Evolutionary conservation across 1,284 basidiomycete genomes (phyloP), one percentile per base, ranked within the genome.

Genomic region (Microbotryomycetes sp.): DNA sequence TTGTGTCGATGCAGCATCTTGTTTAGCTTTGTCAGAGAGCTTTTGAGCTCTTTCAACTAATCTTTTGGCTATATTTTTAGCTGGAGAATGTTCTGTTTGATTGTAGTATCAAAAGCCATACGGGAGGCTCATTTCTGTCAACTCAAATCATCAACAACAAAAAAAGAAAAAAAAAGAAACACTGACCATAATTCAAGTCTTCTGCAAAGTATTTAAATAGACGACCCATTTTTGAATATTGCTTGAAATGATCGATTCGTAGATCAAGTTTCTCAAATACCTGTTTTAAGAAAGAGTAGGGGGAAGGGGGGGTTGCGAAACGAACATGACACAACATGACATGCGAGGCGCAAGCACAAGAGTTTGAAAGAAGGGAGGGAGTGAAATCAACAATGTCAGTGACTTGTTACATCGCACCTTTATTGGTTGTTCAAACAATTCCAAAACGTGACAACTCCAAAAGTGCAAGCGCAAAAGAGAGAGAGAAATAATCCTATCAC

Each of bases 231-330:
- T 32, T n/a, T 25, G 26, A 22, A 53, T 60, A 60, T 47, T 56
- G 55, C 9, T 14, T 4, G 23, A 65, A 51, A 28, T 65, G 62
- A 4, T 52, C 55, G 46, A 52, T 22, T 16, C 50, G 31, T 29
- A 68, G 31, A 12, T 60, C 61, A 19, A 68, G 55, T 29, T 59
- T 63, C 23, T 28, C 28, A 22, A 68, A 47, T 15, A 49, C 54
- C 66, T 68, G 63, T 48, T 6, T 0, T 0, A 3, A 30, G 9
- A 6, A 36, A 3, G 23, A 52, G 32, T 28, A 22, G 7, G 42
- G 54, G 50, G 6, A 28, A 3, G 3, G 25, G 12, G 14, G 23
- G 36, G 19, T 42, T 19, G 36, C 36, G 36, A 42, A 9, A 42
- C 36, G 36, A 12, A 42, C n/a, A n/a, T n/a, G 36, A 19, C 36